A percentile compares a stretch with the other conserved stretches of the same genome.
phyloP scores from a whole-genome alignment of 148 eudicot species.

The Drosera capensis region DNA sequence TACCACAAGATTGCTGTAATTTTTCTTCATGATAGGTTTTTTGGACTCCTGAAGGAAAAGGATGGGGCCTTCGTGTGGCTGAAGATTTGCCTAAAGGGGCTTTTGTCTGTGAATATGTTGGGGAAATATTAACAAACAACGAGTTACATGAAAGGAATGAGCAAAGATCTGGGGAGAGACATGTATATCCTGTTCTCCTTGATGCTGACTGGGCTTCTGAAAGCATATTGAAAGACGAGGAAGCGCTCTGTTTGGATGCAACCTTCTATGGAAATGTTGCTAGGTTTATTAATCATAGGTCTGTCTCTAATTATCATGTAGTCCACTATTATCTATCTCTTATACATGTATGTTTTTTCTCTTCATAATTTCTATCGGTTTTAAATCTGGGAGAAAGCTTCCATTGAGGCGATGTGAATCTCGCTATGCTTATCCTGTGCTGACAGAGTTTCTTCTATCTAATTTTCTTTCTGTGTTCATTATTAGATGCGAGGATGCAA shows the following conservation, averaged over 20 bases:
- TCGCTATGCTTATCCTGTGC: background rate
- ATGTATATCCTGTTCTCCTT: conserved; percentile 51
- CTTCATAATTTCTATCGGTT: background rate
- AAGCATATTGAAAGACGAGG: conserved; percentile 49
- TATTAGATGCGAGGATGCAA: conserved; percentile 42
- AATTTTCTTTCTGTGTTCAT: conserved; percentile 1
- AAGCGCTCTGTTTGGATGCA: conserved; percentile 61
- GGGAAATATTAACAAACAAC: conserved; percentile 46
- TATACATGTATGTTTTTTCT: background rate
- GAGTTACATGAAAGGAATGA: conserved; percentile 38
- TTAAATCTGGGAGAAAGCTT: too few relatives aligned
- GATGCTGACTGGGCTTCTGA: conserved; percentile 71
- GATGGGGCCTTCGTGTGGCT: conserved; percentile 47
- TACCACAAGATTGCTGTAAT: background rate
- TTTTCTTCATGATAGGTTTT: conserved; percentile 40
- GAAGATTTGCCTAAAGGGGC: conserved; percentile 48
- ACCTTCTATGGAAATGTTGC: conserved; percentile 51
- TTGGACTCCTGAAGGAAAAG: conserved; percentile 37
- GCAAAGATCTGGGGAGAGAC: conserved; percentile 23
- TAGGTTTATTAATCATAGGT: conserved; percentile 61
- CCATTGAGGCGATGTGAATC: conserved; percentile 1
- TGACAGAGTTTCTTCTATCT: background rate
- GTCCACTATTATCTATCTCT: background rate
- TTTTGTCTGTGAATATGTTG: conserved; percentile 52
- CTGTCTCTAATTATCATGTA: background rate